Evolutionary conservation across 768 basidiomycete species (phyloP).

Genomic region (Lactarius akahatsu): DNA sequence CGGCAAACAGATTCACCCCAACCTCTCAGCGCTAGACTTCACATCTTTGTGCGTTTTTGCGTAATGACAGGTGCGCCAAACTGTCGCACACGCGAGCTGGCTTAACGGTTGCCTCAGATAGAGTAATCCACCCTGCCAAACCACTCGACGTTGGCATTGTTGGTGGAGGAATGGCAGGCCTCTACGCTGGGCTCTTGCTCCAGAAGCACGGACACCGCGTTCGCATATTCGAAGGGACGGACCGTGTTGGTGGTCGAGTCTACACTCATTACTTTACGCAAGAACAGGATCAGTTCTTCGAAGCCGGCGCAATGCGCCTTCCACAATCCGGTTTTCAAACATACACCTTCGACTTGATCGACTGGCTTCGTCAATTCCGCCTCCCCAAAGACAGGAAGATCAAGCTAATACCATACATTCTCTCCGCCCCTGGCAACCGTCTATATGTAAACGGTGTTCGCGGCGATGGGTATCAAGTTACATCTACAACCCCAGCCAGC

Average conservation of each 20-base stretch:
- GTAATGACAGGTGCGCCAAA: not conserved
- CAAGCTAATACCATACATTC: slow-evolving; percentile 25
- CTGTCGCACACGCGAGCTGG: not conserved
- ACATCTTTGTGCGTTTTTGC: not conserved
- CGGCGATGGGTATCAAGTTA: slow-evolving; percentile 12
- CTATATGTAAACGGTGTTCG: slow-evolving; percentile 23
- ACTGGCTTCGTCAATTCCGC: slow-evolving; percentile 12
- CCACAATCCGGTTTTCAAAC: slow-evolving; percentile 23
- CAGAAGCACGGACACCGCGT: slow-evolving; percentile 22
- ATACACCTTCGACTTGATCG: slow-evolving; percentile 23
- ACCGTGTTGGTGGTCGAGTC: slow-evolving; percentile 28
- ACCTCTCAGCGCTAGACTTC: not conserved
- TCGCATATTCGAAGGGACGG: slow-evolving; percentile 25
- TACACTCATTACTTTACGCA: slow-evolving; percentile 28
- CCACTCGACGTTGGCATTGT: slow-evolving; percentile 22
- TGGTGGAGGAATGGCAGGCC: slow-evolving; percentile 27
- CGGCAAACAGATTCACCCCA: not conserved
- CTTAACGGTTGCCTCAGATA: not conserved
- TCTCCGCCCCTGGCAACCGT: slow-evolving; percentile 26
- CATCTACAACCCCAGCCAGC: slow-evolving; percentile 1
- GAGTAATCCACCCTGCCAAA: not conserved
- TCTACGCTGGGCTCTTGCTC: slow-evolving; percentile 26
- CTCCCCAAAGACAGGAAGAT: slow-evolving; percentile 21
- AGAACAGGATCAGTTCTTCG: slow-evolving; percentile 28
- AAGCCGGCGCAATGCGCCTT: slow-evolving; percentile 30